A percentile compares a stretch with the other conserved stretches of the same genome.
Conservation (phyloP, 192 early-diverging fungal species). For the Endogone sp. region DNA sequence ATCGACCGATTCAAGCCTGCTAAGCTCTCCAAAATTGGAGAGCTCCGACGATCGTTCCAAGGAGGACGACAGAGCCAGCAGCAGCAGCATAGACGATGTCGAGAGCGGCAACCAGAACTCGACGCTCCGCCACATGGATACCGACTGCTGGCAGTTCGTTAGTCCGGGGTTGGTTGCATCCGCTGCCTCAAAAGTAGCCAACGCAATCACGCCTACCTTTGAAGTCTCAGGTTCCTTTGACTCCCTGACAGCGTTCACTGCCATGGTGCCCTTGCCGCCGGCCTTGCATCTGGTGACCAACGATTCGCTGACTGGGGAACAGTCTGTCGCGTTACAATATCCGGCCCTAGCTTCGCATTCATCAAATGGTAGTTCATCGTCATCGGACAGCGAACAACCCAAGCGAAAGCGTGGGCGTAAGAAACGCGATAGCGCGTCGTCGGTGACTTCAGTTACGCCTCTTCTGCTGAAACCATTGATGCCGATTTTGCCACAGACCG, state of each 20-base stretch:
- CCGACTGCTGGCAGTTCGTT: not conserved
- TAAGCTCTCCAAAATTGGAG: too few relatives aligned
- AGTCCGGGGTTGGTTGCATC: not conserved
- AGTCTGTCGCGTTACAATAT: not conserved
- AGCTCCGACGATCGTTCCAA: not conserved
- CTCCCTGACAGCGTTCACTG: not conserved
- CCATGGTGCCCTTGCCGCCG: not conserved
- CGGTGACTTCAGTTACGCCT: not conserved
- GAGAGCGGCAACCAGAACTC: not conserved
- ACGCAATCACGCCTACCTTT: not conserved
- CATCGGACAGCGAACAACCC: slow-evolving; percentile 19
- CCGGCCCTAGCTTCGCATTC: not conserved
- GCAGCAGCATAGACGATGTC: not conserved
- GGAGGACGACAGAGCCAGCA: not conserved
- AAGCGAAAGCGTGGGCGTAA: slow-evolving; percentile 30
- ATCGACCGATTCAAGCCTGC: not conserved
- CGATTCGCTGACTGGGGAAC: too few relatives aligned
- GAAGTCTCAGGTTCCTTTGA: not conserved
- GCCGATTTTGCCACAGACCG: slow-evolving; percentile 9
- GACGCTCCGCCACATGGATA: not conserved
- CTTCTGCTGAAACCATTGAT: slow-evolving; percentile 22
- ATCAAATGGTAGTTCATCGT: not conserved
- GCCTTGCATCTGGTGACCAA: not conserved
- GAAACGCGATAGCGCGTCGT: slow-evolving; percentile 7
- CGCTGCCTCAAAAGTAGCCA: not conserved